Evolutionary conservation across 176 grass and related monocot species (phyloP).

Genomic region (Bolboschoenus planiculmis): DNA sequence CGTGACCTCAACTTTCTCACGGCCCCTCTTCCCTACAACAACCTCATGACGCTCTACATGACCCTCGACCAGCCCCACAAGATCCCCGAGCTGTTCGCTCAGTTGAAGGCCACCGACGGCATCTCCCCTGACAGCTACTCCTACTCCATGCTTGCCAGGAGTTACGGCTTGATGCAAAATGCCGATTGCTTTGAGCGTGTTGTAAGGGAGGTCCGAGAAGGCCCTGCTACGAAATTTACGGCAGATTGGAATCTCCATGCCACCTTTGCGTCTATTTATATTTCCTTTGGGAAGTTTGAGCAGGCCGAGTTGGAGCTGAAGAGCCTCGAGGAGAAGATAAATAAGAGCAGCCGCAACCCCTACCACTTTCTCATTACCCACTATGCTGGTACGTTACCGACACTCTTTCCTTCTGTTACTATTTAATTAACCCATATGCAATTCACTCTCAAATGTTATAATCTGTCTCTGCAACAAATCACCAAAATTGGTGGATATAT

Average conservation of each 20-base stretch:
- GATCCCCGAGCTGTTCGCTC: constrained; percentile 33
- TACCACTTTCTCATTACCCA: constrained; percentile 26
- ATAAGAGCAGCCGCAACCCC: background rate
- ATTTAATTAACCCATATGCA: background rate
- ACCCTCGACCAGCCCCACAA: constrained; percentile 51
- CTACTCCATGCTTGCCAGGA: constrained; percentile 63
- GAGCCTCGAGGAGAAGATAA: constrained; percentile 38
- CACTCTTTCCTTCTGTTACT: background rate
- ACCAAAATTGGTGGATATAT: too few species aligned
- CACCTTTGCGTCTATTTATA: constrained; percentile 61
- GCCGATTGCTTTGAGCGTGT: constrained; percentile 51
- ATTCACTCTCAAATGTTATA: background rate
- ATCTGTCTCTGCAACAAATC: background rate
- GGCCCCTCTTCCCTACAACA: constrained; percentile 33
- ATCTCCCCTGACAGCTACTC: constrained; percentile 46
- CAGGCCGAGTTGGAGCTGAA: constrained; percentile 62
- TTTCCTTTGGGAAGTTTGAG: constrained; percentile 36
- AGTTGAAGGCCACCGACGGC: constrained; percentile 57
- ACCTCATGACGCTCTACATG: constrained; percentile 63
- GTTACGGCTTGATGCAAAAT: constrained; percentile 45
- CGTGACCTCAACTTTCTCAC: constrained; percentile 29
- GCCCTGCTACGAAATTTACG: background rate
- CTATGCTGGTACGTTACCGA: constrained; percentile 21
- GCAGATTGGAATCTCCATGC: constrained; percentile 53
- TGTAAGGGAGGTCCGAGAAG: constrained; percentile 50